These are phyloP conservation scores for Fusarium sp. DNA, from an alignment of 2,329 filamentous ascomycete genomes.

Conservation along the genomic window DNA sequence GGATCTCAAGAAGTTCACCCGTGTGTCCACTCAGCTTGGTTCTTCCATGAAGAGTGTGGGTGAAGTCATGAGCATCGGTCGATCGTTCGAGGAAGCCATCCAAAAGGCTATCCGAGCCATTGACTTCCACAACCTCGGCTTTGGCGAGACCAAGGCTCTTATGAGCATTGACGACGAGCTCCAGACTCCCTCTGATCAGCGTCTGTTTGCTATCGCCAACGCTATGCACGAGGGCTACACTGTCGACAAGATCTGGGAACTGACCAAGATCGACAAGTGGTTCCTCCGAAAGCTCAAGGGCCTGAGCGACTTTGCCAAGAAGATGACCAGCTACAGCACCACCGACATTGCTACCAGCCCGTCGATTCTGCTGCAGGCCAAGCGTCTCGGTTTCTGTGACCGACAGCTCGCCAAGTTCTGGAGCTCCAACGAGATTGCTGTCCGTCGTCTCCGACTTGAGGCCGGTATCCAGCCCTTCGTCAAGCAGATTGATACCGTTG, in stretches of 20 bases:
- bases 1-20: slow-evolving; percentile 99
- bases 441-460: slow-evolving; percentile 87
- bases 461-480: slow-evolving; percentile 88
- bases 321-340: slow-evolving; percentile 75
- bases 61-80: slow-evolving; percentile 97
- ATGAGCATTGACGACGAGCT: slow-evolving; percentile 98
- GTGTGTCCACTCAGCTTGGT: slow-evolving; percentile 93
- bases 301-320: slow-evolving; percentile 87
- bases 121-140: slow-evolving; percentile 94
- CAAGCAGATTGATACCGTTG: slow-evolving; percentile 99
- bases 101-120: slow-evolving; percentile 97
- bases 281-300: slow-evolving; percentile 93
- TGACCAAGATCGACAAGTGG: slow-evolving; percentile 99
- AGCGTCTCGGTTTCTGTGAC: slow-evolving; percentile 95
- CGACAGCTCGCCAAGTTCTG: slow-evolving; percentile 93
- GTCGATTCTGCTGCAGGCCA: slow-evolving; percentile 81
- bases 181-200: slow-evolving; percentile 96
- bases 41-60: slow-evolving; percentile 99
- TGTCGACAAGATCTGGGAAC: slow-evolving; percentile 97
- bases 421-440: slow-evolving; percentile 92
- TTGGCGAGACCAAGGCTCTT: slow-evolving; percentile 89
- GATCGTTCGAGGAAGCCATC: slow-evolving; percentile 97
- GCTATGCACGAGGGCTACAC: slow-evolving; percentile 95
- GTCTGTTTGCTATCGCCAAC: slow-evolving; percentile 96
- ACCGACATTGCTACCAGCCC: slow-evolving; percentile 73